Percentiles rank a stretch among this genome's conserved stretches.
Evolutionary conservation across 2,329 filamentous ascomycete species (phyloP).

Genomic region (Cercospora citrullina): DNA sequence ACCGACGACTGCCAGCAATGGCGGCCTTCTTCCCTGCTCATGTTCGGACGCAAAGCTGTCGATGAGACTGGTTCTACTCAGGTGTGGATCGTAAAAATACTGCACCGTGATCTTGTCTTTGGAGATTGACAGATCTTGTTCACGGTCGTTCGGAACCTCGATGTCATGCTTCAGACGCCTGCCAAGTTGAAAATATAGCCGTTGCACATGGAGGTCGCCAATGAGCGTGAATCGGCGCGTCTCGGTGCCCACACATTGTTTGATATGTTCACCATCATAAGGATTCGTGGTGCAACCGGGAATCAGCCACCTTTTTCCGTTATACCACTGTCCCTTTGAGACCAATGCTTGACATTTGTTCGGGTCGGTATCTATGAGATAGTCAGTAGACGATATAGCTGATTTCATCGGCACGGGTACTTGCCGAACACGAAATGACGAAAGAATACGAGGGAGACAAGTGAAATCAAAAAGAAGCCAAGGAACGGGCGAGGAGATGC

Average conservation of each 20-base stretch:
- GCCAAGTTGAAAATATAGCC: constrained; percentile 61
- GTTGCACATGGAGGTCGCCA: constrained; percentile 61
- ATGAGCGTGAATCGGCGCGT: constrained; percentile 58
- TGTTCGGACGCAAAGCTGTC: constrained; percentile 46
- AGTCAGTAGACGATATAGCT: constrained; percentile 1
- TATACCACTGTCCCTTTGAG: constrained; percentile 55
- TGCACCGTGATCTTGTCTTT: constrained; percentile 51
- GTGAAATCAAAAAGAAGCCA: constrained; percentile 7
- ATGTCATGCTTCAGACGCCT: constrained; percentile 48
- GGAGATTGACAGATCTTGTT: constrained; percentile 47
- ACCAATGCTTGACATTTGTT: constrained; percentile 57
- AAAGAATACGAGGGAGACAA: constrained; percentile 10
- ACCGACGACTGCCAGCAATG: constrained; percentile 55
- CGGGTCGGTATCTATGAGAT: constrained; percentile 44
- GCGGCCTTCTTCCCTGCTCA: constrained; percentile 28
- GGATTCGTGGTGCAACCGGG: constrained; percentile 60
- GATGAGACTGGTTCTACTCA: constrained; percentile 53
- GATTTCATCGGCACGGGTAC: background rate
- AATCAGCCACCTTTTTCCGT: constrained; percentile 51
- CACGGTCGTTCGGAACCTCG: constrained; percentile 41
- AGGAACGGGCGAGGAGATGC: background rate
- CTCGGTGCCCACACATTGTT: constrained; percentile 50
- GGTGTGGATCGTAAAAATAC: constrained; percentile 64
- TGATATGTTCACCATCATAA: constrained; percentile 56
- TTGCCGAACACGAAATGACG: constrained; percentile 15